phyloP scores from a whole-genome alignment of 2,329 filamentous ascomycete species.

The Tolypocladium ophioglossoides region DNA sequence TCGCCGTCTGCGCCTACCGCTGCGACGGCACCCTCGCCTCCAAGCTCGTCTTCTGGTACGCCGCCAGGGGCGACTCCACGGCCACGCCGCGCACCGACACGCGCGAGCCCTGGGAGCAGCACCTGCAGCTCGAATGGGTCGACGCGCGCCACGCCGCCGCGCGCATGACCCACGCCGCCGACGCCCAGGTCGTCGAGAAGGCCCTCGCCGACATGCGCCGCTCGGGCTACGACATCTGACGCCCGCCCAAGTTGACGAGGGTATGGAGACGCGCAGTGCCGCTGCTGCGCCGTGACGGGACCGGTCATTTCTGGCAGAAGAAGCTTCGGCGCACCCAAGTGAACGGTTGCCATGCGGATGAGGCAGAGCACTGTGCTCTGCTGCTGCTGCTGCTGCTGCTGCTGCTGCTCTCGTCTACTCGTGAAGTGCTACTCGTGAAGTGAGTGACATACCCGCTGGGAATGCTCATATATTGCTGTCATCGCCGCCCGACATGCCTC shows the following conservation, averaged over 20 bases:
- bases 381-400: background rate
- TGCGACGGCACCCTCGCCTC: conserved; percentile 22
- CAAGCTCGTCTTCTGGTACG: conserved; percentile 31
- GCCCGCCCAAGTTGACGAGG: too few relatives aligned
- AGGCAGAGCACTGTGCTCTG: background rate
- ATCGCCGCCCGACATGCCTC: background rate
- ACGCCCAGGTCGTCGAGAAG: conserved; percentile 16
- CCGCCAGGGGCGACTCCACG: conserved; percentile 20
- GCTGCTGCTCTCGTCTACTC: background rate
- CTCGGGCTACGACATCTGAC: conserved; percentile 14
- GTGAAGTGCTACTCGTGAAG: background rate
- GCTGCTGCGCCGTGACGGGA: background rate
- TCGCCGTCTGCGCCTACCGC: conserved; percentile 24
- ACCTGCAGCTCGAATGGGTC: conserved; percentile 13
- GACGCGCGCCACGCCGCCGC: conserved; percentile 10
- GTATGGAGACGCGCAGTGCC: too few relatives aligned
- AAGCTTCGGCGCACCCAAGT: background rate
- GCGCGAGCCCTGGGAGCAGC: conserved; percentile 20
- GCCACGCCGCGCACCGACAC: conserved; percentile 11
- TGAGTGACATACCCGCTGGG: too few relatives aligned
- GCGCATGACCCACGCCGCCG: conserved; percentile 11
- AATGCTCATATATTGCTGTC: background rate
- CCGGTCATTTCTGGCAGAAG: background rate
- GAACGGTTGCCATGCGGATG: background rate
- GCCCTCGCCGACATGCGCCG: conserved; percentile 14